Conservation (phyloP, 768 basidiomycete genomes). For the Pisolithus orientalis region DNA sequence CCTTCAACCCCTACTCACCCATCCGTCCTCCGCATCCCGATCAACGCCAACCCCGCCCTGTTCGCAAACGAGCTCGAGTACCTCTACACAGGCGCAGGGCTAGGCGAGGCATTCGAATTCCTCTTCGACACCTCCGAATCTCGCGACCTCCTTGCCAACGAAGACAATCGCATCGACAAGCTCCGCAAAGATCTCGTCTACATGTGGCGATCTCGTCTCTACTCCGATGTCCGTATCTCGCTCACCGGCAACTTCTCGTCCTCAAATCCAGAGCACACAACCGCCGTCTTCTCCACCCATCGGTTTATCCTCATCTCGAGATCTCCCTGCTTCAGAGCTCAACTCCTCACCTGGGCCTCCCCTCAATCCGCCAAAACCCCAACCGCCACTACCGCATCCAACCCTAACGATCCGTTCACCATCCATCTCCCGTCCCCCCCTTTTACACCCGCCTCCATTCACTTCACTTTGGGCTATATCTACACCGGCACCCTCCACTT, state of each 20-base stretch:
- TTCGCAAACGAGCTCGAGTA: constrained; percentile 92
- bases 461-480: constrained; percentile 91
- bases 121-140: constrained; percentile 60
- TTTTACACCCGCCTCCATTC: constrained; percentile 89
- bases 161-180: constrained; percentile 66
- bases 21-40: constrained; percentile 54
- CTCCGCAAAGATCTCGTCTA: constrained; percentile 90
- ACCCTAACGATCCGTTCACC: constrained; percentile 42
- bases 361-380: constrained; percentile 28
- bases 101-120: constrained; percentile 84
- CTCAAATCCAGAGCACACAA: constrained; percentile 58
- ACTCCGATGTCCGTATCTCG: constrained; percentile 83
- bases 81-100: constrained; percentile 87
- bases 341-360: constrained; percentile 61
- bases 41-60: constrained; percentile 67
- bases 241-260: constrained; percentile 66
- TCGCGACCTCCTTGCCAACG: constrained; percentile 39
- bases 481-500: constrained; percentile 94
- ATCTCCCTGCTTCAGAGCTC: constrained; percentile 78
- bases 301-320: constrained; percentile 89
- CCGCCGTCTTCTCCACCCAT: constrained; percentile 86
- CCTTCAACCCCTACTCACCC: constrained; percentile 36
- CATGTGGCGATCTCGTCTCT: constrained; percentile 95
- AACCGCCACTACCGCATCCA: constrained; percentile 16
- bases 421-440: constrained; percentile 83